phyloP scores from a whole-genome alignment of 2,329 filamentous ascomycete species.

The Aureobasidium sp. region DNA sequence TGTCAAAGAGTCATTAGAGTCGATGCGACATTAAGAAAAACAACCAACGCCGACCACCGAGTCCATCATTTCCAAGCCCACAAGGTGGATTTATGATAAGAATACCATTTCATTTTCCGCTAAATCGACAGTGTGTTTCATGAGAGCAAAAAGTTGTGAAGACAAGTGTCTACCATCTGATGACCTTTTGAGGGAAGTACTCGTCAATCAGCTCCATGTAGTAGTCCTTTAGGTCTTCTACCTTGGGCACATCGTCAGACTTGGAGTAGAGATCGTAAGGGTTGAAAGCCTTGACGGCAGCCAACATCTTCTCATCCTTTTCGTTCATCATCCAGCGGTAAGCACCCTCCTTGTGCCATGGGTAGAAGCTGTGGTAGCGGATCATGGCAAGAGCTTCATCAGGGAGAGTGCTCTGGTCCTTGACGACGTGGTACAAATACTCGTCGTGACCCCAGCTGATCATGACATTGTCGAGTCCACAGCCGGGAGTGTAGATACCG shows the following conservation, averaged over 20 bases:
- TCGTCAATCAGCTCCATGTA: slow-evolving; percentile 69
- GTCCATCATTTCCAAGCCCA: background rate
- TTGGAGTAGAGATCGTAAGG: slow-evolving; percentile 91
- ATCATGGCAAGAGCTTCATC: slow-evolving; percentile 86
- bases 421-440: slow-evolving; percentile 80
- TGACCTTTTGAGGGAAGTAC: slow-evolving; percentile 56
- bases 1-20: background rate
- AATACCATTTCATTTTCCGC: background rate
- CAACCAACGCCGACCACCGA: background rate
- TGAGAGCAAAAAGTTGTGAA: background rate
- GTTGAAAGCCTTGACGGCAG: slow-evolving; percentile 79
- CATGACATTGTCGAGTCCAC: slow-evolving; percentile 82
- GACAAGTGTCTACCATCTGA: slow-evolving; percentile 53
- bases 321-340: slow-evolving; percentile 79
- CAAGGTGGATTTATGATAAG: background rate
- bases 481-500: slow-evolving; percentile 73
- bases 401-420: slow-evolving; percentile 72
- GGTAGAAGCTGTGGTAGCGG: slow-evolving; percentile 86
- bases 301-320: slow-evolving; percentile 71
- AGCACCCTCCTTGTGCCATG: slow-evolving; percentile 77
- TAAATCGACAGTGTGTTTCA: background rate
- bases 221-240: slow-evolving; percentile 72
- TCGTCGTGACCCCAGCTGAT: slow-evolving; percentile 86
- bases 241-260: slow-evolving; percentile 70
- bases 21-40: background rate